Evolutionary conservation across 1,284 basidiomycete genomes (phyloP).

Genomic region (Malassezia restricta): DNA sequence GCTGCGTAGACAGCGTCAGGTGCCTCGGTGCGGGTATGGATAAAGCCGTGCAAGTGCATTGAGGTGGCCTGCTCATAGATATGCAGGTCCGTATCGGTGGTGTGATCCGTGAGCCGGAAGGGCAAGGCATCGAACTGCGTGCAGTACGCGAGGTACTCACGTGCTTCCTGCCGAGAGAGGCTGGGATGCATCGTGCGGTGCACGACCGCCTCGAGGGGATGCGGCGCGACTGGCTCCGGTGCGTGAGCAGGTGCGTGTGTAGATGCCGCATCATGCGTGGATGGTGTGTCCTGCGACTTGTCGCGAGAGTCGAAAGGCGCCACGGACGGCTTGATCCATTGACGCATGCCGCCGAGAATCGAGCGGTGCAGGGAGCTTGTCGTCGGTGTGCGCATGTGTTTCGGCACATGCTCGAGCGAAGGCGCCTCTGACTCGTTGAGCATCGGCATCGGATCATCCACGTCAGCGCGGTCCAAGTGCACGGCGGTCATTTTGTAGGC

Average conservation of each 20-base stretch:
- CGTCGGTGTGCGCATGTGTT: neutral
- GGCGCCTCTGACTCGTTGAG: neutral
- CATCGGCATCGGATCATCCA: neutral
- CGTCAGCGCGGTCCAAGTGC: conserved; percentile 18
- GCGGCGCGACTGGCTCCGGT: neutral
- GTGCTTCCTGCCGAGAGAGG: conserved; percentile 11
- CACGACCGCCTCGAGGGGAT: neutral
- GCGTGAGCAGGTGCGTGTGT: neutral
- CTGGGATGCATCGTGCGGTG: conserved; percentile 1
- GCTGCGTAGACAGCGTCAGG: too few relatives aligned
- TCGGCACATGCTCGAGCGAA: neutral
- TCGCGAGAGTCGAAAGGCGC: neutral
- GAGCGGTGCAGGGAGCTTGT: neutral
- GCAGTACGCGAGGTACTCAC: conserved; percentile 11
- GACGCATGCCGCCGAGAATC: conserved; percentile 10
- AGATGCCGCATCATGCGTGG: neutral
- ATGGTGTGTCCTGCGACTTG: neutral
- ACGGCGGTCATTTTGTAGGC: conserved; percentile 46
- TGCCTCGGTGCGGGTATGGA: too few relatives aligned
- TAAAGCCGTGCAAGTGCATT: too few relatives aligned
- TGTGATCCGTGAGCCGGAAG: neutral
- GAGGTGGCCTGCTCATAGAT: conserved; percentile 1
- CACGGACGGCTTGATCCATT: conserved; percentile 6
- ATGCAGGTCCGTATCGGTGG: conserved; percentile 5
- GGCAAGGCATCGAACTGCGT: conserved; percentile 6